These are phyloP conservation scores for Mycena galericulata DNA, from an alignment of 768 basidiomycete species.

Conservation along the genomic window DNA sequence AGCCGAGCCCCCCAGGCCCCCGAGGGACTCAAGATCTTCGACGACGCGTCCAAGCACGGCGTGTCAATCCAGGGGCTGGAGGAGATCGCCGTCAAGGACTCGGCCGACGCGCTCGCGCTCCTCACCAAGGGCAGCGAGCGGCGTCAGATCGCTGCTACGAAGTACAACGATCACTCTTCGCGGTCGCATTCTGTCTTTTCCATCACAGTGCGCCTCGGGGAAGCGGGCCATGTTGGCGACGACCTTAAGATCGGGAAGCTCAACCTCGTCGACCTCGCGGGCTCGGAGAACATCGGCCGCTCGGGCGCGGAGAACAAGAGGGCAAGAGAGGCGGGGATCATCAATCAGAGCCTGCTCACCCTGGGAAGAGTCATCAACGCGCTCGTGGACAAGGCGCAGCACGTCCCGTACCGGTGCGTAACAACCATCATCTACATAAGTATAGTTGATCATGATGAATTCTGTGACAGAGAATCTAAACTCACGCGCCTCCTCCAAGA, in stretches of 20 bases:
- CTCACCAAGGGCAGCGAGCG: slow-evolving; percentile 91
- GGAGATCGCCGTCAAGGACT: slow-evolving; percentile 86
- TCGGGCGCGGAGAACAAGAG: slow-evolving; percentile 97
- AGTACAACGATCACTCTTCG: slow-evolving; percentile 97
- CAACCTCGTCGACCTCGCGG: slow-evolving; percentile 97
- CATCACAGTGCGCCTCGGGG: slow-evolving; percentile 94
- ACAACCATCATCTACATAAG: background rate
- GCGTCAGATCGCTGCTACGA: slow-evolving; percentile 94
- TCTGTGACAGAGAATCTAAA: slow-evolving; percentile 97
- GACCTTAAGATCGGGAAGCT: slow-evolving; percentile 95
- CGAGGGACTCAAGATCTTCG: slow-evolving; percentile 88
- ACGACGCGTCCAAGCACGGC: slow-evolving; percentile 88
- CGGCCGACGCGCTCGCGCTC: slow-evolving; percentile 84
- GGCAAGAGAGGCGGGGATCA: slow-evolving; percentile 98
- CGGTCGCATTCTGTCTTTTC: slow-evolving; percentile 98
- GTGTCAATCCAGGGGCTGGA: slow-evolving; percentile 96
- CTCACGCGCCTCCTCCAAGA: slow-evolving; percentile 98
- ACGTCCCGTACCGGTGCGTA: slow-evolving; percentile 92
- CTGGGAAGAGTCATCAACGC: slow-evolving; percentile 97
- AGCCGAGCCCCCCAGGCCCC: slow-evolving; percentile 56
- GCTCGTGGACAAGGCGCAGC: slow-evolving; percentile 90
- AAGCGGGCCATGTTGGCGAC: slow-evolving; percentile 80
- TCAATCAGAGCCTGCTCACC: slow-evolving; percentile 97
- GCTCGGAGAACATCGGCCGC: slow-evolving; percentile 96
- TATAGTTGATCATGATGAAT: slow-evolving; percentile 12